These are phyloP conservation scores for Macrophomina tecta DNA, from an alignment of 2,329 filamentous ascomycete species.

Conservation along the genomic window DNA sequence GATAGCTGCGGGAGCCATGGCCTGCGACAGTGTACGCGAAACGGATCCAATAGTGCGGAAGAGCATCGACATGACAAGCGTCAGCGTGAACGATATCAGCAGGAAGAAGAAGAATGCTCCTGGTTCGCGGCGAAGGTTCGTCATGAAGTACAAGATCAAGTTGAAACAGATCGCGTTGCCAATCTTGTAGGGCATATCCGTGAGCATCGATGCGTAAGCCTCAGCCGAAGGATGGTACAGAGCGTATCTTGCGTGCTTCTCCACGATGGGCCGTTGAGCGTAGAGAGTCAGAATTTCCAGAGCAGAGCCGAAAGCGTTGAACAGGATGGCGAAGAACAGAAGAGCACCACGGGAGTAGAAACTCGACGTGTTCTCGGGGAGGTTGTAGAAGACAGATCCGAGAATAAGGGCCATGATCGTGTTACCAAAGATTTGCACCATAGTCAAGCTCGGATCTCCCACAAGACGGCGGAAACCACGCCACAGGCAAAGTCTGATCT, in stretches of 20 bases:
- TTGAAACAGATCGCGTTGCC: conserved; percentile 50
- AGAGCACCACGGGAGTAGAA: conserved; percentile 79
- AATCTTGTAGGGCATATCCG: conserved; percentile 55
- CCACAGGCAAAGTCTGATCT: conserved; percentile 75
- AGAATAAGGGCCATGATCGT: conserved; percentile 76
- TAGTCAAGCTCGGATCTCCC: conserved; percentile 72
- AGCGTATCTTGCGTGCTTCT: conserved; percentile 83
- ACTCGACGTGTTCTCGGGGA: conserved; percentile 64
- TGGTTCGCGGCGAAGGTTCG: conserved; percentile 51
- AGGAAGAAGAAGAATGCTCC: conserved; percentile 57
- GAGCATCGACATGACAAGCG: conserved; percentile 52
- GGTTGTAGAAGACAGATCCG: conserved; percentile 77
- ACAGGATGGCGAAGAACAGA: conserved; percentile 80
- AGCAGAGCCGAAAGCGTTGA: conserved; percentile 78
- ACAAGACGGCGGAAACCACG: conserved; percentile 76
- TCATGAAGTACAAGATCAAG: conserved; percentile 59
- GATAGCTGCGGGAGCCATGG: conserved; percentile 59
- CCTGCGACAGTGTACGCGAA: conserved; percentile 66
- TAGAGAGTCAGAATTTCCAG: conserved; percentile 83
- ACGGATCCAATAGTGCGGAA: conserved; percentile 63
- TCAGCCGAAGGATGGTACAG: conserved; percentile 87
- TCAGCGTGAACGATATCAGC: conserved; percentile 50
- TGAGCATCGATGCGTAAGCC: conserved; percentile 69
- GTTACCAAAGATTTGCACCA: conserved; percentile 71
- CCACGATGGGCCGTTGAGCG: conserved; percentile 83